Evolutionary conservation across 1,284 basidiomycete species (phyloP).

Genomic region (Fereydounia khargensis): DNA sequence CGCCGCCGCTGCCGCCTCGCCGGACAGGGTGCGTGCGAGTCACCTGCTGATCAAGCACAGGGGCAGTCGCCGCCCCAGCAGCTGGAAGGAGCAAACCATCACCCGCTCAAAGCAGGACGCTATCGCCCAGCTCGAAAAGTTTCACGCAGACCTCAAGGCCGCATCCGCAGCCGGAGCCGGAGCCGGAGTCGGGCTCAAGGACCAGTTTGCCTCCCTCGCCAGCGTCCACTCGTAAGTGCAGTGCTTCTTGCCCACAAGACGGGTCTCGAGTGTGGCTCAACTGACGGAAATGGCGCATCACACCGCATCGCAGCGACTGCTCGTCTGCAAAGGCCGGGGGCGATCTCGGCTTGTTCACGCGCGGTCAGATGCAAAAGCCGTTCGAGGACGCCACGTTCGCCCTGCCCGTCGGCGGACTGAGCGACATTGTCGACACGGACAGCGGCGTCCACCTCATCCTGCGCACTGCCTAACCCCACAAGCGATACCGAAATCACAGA

Average conservation of each 20-base stretch:
- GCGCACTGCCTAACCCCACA: conserved; percentile 80
- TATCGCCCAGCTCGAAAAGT: conserved; percentile 66
- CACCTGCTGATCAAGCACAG: conserved; percentile 92
- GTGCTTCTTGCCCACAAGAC: too few species aligned
- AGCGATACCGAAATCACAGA: too few species aligned
- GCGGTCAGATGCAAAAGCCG: conserved; percentile 92
- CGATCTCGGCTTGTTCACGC: conserved; percentile 69
- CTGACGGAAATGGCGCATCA: too few species aligned
- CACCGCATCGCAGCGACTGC: conserved; percentile 57
- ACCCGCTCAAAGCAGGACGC: conserved; percentile 90
- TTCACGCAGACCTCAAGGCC: conserved; percentile 33
- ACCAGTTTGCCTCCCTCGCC: conserved; percentile 48
- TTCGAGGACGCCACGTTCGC: conserved; percentile 89
- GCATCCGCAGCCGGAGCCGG: too few species aligned
- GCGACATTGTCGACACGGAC: conserved; percentile 82
- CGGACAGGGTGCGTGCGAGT: conserved; percentile 78
- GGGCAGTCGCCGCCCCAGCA: conserved; percentile 76
- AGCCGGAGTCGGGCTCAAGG: too few species aligned
- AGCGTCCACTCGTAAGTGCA: conserved; percentile 43
- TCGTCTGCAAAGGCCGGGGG: conserved; percentile 51
- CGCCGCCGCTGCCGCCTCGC: conserved; percentile 31
- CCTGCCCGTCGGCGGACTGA: conserved; percentile 78
- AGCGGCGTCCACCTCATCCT: conserved; percentile 95
- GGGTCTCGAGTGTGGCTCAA: too few species aligned
- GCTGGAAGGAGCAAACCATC: conserved; percentile 64